Base-by-base conservation (phyloP, 2,329 filamentous ascomycete genomes). In the Drechslerella dactyloides region DNA sequence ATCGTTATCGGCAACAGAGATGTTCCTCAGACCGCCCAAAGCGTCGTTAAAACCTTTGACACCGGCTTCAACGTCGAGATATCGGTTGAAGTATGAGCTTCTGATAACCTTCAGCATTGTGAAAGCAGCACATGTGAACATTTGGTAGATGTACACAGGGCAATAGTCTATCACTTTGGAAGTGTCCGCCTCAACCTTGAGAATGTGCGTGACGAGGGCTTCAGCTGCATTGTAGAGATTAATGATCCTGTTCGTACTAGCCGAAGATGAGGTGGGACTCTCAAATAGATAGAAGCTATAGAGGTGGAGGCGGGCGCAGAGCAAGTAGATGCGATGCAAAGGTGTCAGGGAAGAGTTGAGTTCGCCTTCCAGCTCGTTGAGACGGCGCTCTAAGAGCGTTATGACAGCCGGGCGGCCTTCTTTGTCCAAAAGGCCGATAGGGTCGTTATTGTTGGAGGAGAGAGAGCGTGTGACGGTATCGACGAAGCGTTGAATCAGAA, bases 261-360 rank as follows among this genome's bases (percentile, higher is more conserved):
- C 86, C 76, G 89, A 84, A 76, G 91, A 91, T 0, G 88, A 89
- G 30, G 85, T 85, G 75, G 88, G 89, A 2, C 89, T 88, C 78
- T 92, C 90, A 78, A 93, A 94, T 81, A 93, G 93, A 0, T 89
- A 90, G 19, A 89, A 89, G 19, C 93, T 82, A 4, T 90, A 87
- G 57, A 93, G 85, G 77, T 93, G 90, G 2, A 94, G 83, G 52
- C 85, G 85, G 2, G 90, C 89, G 2, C 90, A 89, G 74, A 86
- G 86, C 68, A 93, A 82, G 76, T 93, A 88, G 5, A 92, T 83
- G 64, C 84, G 84, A 60, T 86, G 82, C 55, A 87, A 82, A 1
- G 83, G 83, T 1, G 85, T 86, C 37, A 89, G 60, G 0, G 68
- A 65, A 76, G 73, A 83, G 82, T 75, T 85, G 66, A 61, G 74